Base-by-base conservation (phyloP, 495 filamentous ascomycete genomes). In the Talaromyces ruber region DNA sequence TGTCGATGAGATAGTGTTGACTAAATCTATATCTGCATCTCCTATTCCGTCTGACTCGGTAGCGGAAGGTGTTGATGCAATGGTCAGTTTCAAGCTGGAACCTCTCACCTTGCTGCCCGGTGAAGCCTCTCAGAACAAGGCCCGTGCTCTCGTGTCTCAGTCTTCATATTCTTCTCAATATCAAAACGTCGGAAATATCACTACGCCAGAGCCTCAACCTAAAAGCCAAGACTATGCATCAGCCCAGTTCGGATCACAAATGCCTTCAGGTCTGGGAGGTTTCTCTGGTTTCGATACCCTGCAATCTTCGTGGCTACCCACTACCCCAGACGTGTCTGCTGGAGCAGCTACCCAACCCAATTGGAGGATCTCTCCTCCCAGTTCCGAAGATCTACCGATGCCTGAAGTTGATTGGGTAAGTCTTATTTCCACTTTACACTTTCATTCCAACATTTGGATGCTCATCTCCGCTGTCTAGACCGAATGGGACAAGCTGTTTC, bases 401-500 rank as follows among this genome's bases (percentile, higher is more conserved):
- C 60, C 64, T 52, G 66, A 70, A 39, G 63, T 70, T 55, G 66
- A 70, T 58, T 70, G 67, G 67, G 67, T 70, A 63, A 57, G 66
- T 26, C n/a, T 30, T 29, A 18, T 64, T 4, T 28, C 25, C 7
- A 21, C 5, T 32, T 39, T 34, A 45, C 4, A 16, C 7, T 12
- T 26, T 22, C 18, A 9, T 21, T 29, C 12, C 43, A 47, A 21
- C 1, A 47, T 18, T 8, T 47, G 7, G 6, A 3, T 22, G n/a
- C 43, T 22, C 18, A 47, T 8, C 3, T 37, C 43, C 43, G 5
- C 43, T 47, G n/a, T 47, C 43, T 47, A 47, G 65, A 28, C 47
- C 28, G 65, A 65, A 34, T 63, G 54, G 60, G 63, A 67, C 39
- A 67, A 65, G 25, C 45, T 65, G 39, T 65, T 65, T 24, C 63